Conservation (phyloP, 179 eudicot species). For the Patellifolia procumbens region DNA sequence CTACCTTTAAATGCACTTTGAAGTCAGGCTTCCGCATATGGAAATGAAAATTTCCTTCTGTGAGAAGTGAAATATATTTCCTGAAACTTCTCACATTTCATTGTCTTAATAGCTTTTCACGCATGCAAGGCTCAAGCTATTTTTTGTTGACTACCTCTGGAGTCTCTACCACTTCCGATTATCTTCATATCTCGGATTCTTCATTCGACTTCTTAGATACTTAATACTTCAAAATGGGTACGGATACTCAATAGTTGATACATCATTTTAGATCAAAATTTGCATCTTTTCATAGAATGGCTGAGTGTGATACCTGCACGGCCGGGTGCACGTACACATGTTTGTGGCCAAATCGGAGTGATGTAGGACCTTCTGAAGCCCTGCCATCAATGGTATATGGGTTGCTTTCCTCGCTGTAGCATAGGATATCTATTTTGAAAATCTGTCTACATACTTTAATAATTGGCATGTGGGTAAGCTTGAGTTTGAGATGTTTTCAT, state of each 20-base stretch:
- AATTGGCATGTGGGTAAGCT: no score
- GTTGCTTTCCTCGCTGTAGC: neutral
- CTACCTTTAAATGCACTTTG: neutral
- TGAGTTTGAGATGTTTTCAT: no score
- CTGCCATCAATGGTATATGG: neutral
- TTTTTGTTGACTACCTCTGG: neutral
- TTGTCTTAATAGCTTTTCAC: neutral
- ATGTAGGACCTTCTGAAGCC: neutral
- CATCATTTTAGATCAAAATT: neutral
- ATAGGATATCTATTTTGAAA: neutral
- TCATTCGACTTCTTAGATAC: neutral
- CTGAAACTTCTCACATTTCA: neutral
- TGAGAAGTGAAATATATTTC: constrained; percentile 4
- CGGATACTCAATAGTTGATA: neutral
- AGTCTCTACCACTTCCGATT: neutral
- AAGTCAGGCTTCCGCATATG: neutral
- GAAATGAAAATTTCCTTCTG: neutral
- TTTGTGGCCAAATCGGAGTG: neutral
- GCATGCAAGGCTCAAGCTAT: neutral
- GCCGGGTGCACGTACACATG: neutral
- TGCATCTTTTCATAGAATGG: neutral
- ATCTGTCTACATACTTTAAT: neutral
- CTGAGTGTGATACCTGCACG: neutral
- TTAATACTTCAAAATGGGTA: neutral
- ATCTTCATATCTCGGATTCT: neutral